Conservation (phyloP, 805 yeast species). For the Isabelozyma pseudorhagii region DNA sequence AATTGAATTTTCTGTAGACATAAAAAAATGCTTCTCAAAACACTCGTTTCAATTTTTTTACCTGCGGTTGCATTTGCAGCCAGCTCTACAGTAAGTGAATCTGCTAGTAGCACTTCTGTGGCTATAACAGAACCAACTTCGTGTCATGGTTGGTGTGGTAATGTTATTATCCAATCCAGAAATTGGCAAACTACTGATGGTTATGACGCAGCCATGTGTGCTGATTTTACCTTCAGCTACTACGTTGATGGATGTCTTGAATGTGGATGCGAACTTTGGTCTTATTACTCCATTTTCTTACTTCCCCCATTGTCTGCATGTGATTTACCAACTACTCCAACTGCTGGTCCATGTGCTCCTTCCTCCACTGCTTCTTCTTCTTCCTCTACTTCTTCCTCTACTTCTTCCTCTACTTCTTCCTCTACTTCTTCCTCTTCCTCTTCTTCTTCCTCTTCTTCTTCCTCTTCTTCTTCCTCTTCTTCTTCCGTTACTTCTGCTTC, state of each 20-base stretch:
- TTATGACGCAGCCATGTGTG: constrained; percentile 19
- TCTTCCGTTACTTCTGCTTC: neutral
- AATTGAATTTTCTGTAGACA: neutral
- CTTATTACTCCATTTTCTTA: constrained; percentile 29
- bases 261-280: constrained; percentile 42
- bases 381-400: neutral
- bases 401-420: neutral
- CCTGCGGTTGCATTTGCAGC: neutral
- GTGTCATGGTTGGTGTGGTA: constrained; percentile 19
- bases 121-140: constrained; percentile 25
- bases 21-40: neutral
- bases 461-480: neutral
- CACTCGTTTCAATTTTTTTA: neutral
- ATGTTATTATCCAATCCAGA: neutral
- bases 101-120: constrained; percentile 20
- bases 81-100: constrained; percentile 4
- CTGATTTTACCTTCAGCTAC: constrained; percentile 15
- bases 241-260: constrained; percentile 29
- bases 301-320: constrained; percentile 28
- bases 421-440: neutral
- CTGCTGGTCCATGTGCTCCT: constrained; percentile 6
- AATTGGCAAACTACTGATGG: constrained; percentile 10
- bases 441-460: neutral
- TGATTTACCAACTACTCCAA: constrained; percentile 26
- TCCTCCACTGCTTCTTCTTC: neutral